Evolutionary conservation across 192 early-diverging fungal species (phyloP), one percentile per base, ranked within the genome.

Genomic region (Umbelopsis sp.): DNA sequence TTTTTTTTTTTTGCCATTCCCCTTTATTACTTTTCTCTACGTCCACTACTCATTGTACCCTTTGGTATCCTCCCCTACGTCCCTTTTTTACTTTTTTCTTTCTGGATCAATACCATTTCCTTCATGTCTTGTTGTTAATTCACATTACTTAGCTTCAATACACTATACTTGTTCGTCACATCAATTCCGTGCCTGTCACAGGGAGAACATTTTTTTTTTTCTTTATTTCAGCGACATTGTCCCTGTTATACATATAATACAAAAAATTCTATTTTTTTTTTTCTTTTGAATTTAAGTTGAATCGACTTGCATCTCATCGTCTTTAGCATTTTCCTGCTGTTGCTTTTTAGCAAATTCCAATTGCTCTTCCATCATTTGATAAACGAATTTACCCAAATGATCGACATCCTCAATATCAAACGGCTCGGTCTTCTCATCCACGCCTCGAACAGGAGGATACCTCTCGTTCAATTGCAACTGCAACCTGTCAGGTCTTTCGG

Each of bases 291-390:
- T 31, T 62, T 62, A 62, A 16, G 56, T 34, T 34, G 31, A 71
- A 50, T 76, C 52, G 12, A 31, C 29, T n/a, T 76, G n/a, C 65
- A 62, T 72, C 31, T 43, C 52, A 44, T 74, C 69, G 3, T 74
- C 79, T 26, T 50, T 43, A 11, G 69, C 53, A 38, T 70, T 69
- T n/a, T 74, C 73, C 12, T 62, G 70, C 16, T 53, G 59, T 11
- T 68, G 71, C 25, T 74, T 72, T 2, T 71, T 44, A 8, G 67
- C 45, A 36, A 43, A 77, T 43, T 83, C 84, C 21, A 92, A 45
- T 69, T 90, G 87, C 71, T 92, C 86, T 72, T 88, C 59, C 72
- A 88, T 87, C 80, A 90, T 82, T 54, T 92, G 77, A 65, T 80
- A 87, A 26, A 90, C 90, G 68, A 87, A 86, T 50, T 73, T 73